Evolutionary conservation across 345 rosid genomes (phyloP).

Genomic region (Acer campestre): DNA sequence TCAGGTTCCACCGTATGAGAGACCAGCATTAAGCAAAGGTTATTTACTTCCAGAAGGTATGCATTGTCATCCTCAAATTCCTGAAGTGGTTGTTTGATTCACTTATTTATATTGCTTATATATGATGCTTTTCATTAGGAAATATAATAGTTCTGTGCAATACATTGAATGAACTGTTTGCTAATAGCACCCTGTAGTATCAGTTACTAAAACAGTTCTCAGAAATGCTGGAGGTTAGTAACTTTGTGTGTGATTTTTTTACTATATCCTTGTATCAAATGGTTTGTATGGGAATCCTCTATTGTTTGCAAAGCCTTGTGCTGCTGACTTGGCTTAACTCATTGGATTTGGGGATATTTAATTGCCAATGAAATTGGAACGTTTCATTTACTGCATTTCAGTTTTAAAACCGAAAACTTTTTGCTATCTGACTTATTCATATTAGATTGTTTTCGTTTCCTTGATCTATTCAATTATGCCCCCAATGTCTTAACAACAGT

Average conservation of each 20-base stretch:
- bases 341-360: neutral
- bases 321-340: neutral
- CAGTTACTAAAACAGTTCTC: neutral
- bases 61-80: constrained; percentile 5
- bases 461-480: neutral
- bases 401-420: neutral
- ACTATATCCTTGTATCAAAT: neutral
- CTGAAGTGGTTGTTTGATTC: neutral
- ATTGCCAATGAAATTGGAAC: neutral
- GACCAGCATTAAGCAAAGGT: constrained; percentile 94
- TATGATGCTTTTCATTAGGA: constrained; percentile 4
- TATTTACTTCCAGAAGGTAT: constrained; percentile 82
- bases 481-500: neutral
- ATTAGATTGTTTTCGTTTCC: neutral
- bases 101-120: neutral
- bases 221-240: neutral
- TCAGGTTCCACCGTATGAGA: constrained; percentile 89
- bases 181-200: neutral
- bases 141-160: neutral
- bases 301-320: neutral
- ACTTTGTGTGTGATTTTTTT: neutral
- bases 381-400: neutral
- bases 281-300: neutral
- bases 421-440: neutral
- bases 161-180: neutral